phyloP scores from a whole-genome alignment of 495 filamentous ascomycete genomes.

The Thermochaetoides thermophila region DNA sequence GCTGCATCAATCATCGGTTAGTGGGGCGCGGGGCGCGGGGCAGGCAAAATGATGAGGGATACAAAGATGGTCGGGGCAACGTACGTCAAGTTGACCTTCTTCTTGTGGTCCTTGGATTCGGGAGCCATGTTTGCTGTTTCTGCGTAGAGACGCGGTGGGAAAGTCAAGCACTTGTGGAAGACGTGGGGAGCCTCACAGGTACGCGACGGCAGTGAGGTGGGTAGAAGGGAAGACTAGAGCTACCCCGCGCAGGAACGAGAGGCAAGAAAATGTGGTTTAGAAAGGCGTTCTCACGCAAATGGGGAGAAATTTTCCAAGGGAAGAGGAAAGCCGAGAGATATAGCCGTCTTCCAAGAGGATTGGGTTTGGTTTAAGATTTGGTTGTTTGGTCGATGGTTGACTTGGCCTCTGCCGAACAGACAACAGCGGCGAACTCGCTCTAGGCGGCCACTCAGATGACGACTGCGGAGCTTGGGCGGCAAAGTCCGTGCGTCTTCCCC shows the following conservation, averaged over 20 bases:
- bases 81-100: constrained; percentile 86
- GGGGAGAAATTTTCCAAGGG: not conserved
- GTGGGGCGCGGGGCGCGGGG: constrained; percentile 8
- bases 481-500: constrained; percentile 24
- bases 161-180: too few relatives aligned
- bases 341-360: constrained; percentile 1
- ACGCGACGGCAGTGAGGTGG: not conserved
- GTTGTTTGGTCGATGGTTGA: too few relatives aligned
- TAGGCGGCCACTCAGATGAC: constrained; percentile 26
- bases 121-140: constrained; percentile 22
- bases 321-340: constrained; percentile 3
- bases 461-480: constrained; percentile 23
- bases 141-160: constrained; percentile 3
- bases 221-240: constrained; percentile 2
- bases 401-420: constrained; percentile 1
- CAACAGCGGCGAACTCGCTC: constrained; percentile 6
- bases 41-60: not conserved
- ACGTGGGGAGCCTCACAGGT: too few relatives aligned
- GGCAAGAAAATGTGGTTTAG: not conserved
- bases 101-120: constrained; percentile 65
- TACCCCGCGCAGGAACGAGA: not conserved
- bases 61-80: constrained; percentile 19
- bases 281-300: not conserved
- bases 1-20: constrained; percentile 38
- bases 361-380: too few relatives aligned